These are phyloP conservation scores for Apodospora peruviana DNA, from an alignment of 495 filamentous ascomycete species.

Conservation along the genomic window DNA sequence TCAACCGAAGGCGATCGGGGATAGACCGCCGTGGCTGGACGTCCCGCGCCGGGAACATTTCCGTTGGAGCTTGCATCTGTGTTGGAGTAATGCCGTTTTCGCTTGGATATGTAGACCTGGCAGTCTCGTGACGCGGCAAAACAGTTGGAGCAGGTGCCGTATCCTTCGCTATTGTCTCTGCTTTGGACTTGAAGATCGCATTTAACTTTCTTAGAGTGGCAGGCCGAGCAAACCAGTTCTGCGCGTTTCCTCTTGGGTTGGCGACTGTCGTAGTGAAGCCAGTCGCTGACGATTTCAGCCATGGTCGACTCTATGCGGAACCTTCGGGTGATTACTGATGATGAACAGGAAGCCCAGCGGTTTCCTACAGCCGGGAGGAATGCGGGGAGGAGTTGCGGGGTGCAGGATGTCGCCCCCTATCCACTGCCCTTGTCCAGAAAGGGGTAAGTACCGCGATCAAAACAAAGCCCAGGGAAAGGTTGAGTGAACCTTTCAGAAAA, in stretches of 20 bases:
- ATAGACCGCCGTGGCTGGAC: no score
- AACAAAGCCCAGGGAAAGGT: no score
- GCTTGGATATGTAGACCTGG: background rate
- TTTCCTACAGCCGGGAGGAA: no score
- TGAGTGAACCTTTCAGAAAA: no score
- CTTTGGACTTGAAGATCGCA: background rate
- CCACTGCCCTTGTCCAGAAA: no score
- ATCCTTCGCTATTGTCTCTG: conserved; percentile 5
- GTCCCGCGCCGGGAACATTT: no score
- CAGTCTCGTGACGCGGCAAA: background rate
- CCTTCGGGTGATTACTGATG: no score
- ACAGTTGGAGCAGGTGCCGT: background rate
- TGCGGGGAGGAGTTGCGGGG: no score
- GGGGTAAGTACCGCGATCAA: no score
- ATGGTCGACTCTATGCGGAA: conserved; percentile 2
- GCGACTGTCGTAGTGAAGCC: conserved; percentile 9
- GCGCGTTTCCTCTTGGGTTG: conserved; percentile 26
- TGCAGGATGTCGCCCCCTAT: no score
- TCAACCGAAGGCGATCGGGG: background rate
- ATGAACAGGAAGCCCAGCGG: no score
- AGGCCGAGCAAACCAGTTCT: conserved; percentile 29
- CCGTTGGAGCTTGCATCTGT: no score
- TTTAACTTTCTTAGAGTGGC: conserved; percentile 26
- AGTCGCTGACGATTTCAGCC: conserved; percentile 10
- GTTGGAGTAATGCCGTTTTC: background rate